Base-by-base conservation (phyloP, 2,329 filamentous ascomycete genomes). In the Periconia sp. region DNA sequence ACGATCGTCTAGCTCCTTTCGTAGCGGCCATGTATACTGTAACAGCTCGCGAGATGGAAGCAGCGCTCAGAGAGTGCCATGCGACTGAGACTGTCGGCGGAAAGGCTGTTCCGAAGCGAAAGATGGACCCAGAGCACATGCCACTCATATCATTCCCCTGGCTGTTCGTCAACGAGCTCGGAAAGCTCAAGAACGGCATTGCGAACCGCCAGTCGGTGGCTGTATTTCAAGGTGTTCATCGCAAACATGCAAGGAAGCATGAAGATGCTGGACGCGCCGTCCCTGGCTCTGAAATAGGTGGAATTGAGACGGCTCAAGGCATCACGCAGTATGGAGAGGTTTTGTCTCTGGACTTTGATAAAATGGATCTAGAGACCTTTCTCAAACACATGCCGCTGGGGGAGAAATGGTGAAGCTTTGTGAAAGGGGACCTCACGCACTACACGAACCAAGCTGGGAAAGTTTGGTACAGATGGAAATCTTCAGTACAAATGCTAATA, bases 61-160 rank as follows among this genome's bases (percentile, higher is more conserved):
- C 77, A 19, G 85, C 85, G 0, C 67, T 86, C 4, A 68, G 74
- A 15, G 79, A 84, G 54, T 74, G 74, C 24, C 65, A 66, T 2
- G 43, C 65, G n/a, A 70, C 57, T 1, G 71, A 68, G 48, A 57
- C 68, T 2, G 69, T 69, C 5, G 75, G 66, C 12, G 73, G 71
- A 2, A 52, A 61, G 21, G 56, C 61, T n/a, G 57, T 73, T 5
- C 69, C 68, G 4, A 28, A 63, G 10, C 64, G 70, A 16, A 65
- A 61, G 15, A 70, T 72, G 60, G 71, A 69, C 9, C 59, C 75
- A 2, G 74, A 74, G 7, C 88, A 74, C 2, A 86, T 91, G 78
- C 92, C 94, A 0, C 74, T 97, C 7, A 94, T 96, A 57, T 94
- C 87, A 46, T 97, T 96, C 57, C 92, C 94, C 0, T 99, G 94